phyloP scores from a whole-genome alignment of 2,329 filamentous ascomycete genomes.

The Aspergillus flavus region DNA sequence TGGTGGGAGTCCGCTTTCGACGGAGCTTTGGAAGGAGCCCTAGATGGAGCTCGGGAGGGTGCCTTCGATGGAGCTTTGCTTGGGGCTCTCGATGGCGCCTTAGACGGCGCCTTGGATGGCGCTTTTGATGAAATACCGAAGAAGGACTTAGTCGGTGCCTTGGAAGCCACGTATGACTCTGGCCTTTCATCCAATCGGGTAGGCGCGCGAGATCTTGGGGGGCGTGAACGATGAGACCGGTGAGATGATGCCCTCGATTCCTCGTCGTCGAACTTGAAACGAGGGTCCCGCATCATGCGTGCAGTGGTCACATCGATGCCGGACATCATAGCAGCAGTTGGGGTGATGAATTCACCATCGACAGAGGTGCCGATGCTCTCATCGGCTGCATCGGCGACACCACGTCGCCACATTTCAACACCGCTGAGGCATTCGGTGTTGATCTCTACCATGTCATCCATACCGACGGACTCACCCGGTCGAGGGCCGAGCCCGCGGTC shows the following conservation, averaged over 20 bases:
- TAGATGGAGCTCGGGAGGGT: slow-evolving; percentile 19
- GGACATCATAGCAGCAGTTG: slow-evolving; percentile 54
- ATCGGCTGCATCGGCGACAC: slow-evolving; percentile 61
- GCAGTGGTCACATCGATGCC: slow-evolving; percentile 43
- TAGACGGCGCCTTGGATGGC: slow-evolving; percentile 12
- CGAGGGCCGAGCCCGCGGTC: neutral
- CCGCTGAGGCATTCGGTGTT: slow-evolving; percentile 54
- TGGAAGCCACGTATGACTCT: slow-evolving; percentile 14
- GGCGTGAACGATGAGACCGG: slow-evolving; percentile 37
- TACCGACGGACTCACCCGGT: slow-evolving; percentile 31
- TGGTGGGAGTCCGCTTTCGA: slow-evolving; percentile 26
- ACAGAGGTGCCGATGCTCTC: slow-evolving; percentile 61
- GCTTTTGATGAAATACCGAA: slow-evolving; percentile 18
- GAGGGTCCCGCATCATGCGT: slow-evolving; percentile 32
- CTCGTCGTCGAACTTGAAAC: slow-evolving; percentile 40
- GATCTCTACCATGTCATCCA: slow-evolving; percentile 61
- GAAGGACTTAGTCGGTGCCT: slow-evolving; percentile 16
- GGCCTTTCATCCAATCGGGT: slow-evolving; percentile 21
- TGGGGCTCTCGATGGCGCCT: slow-evolving; percentile 16
- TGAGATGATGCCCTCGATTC: slow-evolving; percentile 38
- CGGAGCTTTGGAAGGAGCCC: slow-evolving; percentile 18
- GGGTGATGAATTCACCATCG: slow-evolving; percentile 68
- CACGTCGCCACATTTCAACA: slow-evolving; percentile 66
- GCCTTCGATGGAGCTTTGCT: slow-evolving; percentile 26
- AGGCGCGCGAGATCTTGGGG: slow-evolving; percentile 7